Evolutionary conservation across 2,329 filamentous ascomycete genomes (phyloP), one percentile per base, ranked within the genome.

Genomic region (Plenodomus biglobosus): DNA sequence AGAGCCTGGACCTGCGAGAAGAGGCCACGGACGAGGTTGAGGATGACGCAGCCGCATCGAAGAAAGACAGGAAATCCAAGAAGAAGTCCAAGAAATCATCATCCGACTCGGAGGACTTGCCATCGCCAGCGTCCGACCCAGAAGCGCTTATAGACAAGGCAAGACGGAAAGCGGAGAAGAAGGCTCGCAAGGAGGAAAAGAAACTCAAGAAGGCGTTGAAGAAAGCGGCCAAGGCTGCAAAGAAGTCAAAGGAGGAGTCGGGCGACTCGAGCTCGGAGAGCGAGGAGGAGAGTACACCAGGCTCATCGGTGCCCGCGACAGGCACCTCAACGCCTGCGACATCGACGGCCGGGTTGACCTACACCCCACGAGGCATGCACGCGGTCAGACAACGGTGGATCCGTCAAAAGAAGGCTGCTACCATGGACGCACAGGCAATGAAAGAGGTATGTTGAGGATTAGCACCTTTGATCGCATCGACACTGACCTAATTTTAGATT

Each of bases 321-420:
- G 75, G 72, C 19, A 75, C 76, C 8, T 40, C 75, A 73, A 44
- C 76, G 73, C 22, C 58, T 17, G 27, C 27, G 6, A 32, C 15
- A 11, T 32, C 27, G 13, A 32, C 27, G 3, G 52, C 73, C 72
- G 69, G 60, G 1, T 42, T 63, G 18, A 56, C 48, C 1, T 72
- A 70, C 40, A 58, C 53, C 11, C 74, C 79, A 52, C 77, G 80
- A 20, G 84, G 80, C 40, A 82, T 90, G 55, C 88, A 92, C 68
- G 82, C 87, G 45, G 84, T 92, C 39, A 80, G 92, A 55, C 85
- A 88, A 58, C 81, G 90, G 51, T 90, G 92, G 71, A 96, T 97
- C 64, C 87, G 87, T 47, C 89, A 94, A 62, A 97, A 97, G 78
- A 85, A 85, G 62, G 83, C 86, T 76, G 91, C 92, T 2, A 82